Evolutionary conservation across 2,329 filamentous ascomycete genomes (phyloP).

Genomic region (Alternaria infectoria): DNA sequence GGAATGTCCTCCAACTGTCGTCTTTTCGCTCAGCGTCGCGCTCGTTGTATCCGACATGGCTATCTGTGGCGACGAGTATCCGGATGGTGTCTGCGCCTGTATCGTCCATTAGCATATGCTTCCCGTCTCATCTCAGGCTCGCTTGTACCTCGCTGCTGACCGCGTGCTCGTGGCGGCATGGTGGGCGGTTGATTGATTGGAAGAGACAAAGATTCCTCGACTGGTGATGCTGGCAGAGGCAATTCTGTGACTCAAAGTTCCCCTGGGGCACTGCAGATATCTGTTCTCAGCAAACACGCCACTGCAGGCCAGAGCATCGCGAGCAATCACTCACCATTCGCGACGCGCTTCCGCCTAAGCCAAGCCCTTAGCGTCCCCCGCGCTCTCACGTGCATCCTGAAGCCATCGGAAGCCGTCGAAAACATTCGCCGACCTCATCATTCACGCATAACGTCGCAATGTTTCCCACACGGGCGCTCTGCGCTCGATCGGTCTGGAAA

Average conservation of each 20-base stretch:
- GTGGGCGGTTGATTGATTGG: not conserved
- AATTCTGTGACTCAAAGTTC: not conserved
- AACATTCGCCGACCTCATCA: conserved; percentile 36
- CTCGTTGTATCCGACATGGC: conserved; percentile 96
- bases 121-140: not conserved
- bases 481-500: conserved; percentile 85
- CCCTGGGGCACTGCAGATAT: not conserved
- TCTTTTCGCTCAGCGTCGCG: conserved; percentile 92
- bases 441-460: conserved; percentile 55
- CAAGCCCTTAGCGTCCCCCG: conserved; percentile 28
- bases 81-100: conserved; percentile 82
- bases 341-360: conserved; percentile 42
- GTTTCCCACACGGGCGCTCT: conserved; percentile 69
- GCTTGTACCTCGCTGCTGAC: conserved; percentile 37
- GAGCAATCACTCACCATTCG: conserved; percentile 11
- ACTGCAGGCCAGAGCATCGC: not conserved
- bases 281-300: not conserved
- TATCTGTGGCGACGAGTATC: conserved; percentile 92
- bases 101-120: conserved; percentile 12
- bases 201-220: not conserved
- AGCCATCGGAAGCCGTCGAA: conserved; percentile 21
- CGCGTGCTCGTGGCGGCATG: conserved; percentile 38
- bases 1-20: conserved; percentile 95
- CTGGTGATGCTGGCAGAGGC: not conserved
- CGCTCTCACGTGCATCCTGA: conserved; percentile 36